Evolutionary conservation across 129 eudicot species (phyloP).

Genomic region (Pittosporum tobira): DNA sequence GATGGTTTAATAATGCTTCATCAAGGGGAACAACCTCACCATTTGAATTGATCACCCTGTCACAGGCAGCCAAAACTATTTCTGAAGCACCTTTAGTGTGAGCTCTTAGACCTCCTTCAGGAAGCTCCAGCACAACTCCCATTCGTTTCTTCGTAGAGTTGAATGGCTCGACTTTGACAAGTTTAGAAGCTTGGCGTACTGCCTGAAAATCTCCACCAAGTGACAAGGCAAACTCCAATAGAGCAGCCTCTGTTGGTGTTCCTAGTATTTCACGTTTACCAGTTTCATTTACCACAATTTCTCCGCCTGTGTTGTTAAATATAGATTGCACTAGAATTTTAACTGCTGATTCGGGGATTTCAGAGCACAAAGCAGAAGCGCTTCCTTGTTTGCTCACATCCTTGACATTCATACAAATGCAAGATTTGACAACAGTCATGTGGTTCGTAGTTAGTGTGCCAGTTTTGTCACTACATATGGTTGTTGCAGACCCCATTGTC

Average conservation of each 20-base stretch:
- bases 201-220: slow-evolving; percentile 72
- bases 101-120: slow-evolving; percentile 59
- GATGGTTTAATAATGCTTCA: slow-evolving; percentile 26
- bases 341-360: slow-evolving; percentile 28
- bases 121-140: slow-evolving; percentile 80
- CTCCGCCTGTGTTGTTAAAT: slow-evolving; percentile 82
- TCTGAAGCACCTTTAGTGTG: slow-evolving; percentile 91
- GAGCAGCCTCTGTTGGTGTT: slow-evolving; percentile 82
- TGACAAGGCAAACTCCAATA: slow-evolving; percentile 63
- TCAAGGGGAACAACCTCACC: slow-evolving; percentile 67
- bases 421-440: slow-evolving; percentile 91
- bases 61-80: slow-evolving; percentile 74
- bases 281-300: slow-evolving; percentile 50
- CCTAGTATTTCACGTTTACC: slow-evolving; percentile 81
- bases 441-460: slow-evolving; percentile 86
- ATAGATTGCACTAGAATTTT: slow-evolving; percentile 57
- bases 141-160: slow-evolving; percentile 87
- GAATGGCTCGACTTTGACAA: slow-evolving; percentile 78
- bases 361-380: slow-evolving; percentile 19
- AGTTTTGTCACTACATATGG: slow-evolving; percentile 90
- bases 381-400: slow-evolving; percentile 38
- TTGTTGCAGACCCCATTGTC: no score
- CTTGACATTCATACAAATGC: slow-evolving; percentile 54
- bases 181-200: slow-evolving; percentile 39
- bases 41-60: slow-evolving; percentile 49